These are phyloP conservation scores for Leccinum fallax DNA, from an alignment of 1,284 basidiomycete species.

Conservation along the genomic window DNA sequence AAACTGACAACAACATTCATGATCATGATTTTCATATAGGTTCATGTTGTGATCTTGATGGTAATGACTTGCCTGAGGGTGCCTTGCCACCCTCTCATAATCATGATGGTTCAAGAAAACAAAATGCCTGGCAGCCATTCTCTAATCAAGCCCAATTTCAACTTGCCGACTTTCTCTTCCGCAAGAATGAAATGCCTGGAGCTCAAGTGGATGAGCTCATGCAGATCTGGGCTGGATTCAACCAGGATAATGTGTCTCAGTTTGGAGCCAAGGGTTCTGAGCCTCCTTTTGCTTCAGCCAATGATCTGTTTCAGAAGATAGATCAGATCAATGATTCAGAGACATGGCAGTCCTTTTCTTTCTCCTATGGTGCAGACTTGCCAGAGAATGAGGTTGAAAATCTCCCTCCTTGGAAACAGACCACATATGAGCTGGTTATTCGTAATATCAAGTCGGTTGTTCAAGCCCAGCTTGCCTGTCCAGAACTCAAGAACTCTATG, in stretches of 20 bases:
- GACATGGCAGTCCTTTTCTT: neutral
- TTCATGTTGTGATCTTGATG: neutral
- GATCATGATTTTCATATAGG: neutral
- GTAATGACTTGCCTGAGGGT: neutral
- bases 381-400: neutral
- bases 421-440: neutral
- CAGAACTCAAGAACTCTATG: neutral
- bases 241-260: neutral
- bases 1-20: neutral
- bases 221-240: neutral
- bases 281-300: neutral
- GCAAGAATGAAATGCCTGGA: neutral
- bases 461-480: neutral
- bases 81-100: neutral
- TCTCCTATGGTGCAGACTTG: neutral
- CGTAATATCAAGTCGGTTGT: neutral
- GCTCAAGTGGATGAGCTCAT: neutral
- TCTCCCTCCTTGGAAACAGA: neutral
- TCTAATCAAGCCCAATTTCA: neutral
- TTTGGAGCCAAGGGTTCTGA: too few relatives aligned
- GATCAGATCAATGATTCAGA: neutral
- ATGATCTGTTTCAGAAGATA: neutral
- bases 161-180: neutral
- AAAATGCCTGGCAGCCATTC: neutral
- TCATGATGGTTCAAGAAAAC: neutral